Evolutionary conservation across 257 asterid species (phyloP).

Genomic region (Solanum paucissectum): DNA sequence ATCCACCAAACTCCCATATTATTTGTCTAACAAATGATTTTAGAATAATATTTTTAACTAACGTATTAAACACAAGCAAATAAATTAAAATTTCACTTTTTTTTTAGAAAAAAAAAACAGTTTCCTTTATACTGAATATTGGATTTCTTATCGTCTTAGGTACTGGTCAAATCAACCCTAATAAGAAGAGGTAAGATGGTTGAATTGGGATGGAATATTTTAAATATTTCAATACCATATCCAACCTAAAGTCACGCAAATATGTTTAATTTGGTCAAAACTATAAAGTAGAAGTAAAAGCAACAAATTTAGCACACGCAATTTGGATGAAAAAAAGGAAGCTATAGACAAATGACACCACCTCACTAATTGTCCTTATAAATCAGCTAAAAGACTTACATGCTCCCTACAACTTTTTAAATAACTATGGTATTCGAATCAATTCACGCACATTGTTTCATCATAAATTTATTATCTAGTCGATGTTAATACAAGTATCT

Average conservation of each 20-base stretch:
- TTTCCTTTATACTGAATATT: too few species aligned
- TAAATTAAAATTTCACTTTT: neutral
- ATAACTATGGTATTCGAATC: neutral
- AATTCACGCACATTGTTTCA: neutral
- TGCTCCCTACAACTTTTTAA: neutral
- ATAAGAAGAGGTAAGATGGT: neutral
- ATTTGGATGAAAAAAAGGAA: neutral
- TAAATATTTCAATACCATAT: neutral
- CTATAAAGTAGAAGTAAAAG: neutral
- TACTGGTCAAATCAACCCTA: neutral
- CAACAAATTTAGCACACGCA: neutral
- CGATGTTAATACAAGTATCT: neutral
- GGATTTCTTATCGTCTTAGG: neutral
- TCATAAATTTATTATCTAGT: neutral
- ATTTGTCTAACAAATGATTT: neutral
- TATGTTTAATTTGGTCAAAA: neutral
- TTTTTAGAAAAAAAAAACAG: too few species aligned
- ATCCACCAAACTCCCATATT: neutral
- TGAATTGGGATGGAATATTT: neutral
- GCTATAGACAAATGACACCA: neutral
- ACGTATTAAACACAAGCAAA: neutral
- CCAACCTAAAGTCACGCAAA: neutral
- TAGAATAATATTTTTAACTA: neutral
- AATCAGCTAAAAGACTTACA: neutral
- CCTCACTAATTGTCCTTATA: neutral